These are phyloP conservation scores for Hordeum pubiflorum DNA, from an alignment of 202 grass and related monocot species.

Conservation along the genomic window DNA sequence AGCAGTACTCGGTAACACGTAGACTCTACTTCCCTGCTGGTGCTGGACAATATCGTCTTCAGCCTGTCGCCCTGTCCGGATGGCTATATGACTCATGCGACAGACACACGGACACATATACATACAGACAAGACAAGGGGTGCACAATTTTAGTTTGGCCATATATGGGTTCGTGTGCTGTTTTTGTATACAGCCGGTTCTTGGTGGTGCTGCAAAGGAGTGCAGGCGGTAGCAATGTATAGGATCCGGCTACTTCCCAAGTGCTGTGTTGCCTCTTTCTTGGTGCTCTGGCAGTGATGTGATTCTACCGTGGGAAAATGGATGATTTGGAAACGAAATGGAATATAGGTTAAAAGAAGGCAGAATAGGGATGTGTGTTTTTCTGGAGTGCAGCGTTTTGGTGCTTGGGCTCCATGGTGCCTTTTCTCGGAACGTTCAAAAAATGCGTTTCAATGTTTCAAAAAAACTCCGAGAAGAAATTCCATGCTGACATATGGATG, in stretches of 20 bases:
- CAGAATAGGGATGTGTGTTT: background rate
- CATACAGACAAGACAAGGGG: background rate
- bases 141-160: background rate
- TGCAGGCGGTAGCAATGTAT: background rate
- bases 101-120: background rate
- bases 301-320: background rate
- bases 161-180: background rate
- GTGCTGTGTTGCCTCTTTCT: background rate
- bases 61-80: slow-evolving; percentile 14
- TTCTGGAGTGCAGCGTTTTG: background rate
- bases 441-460: too few relatives aligned
- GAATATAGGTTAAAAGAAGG: background rate
- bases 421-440: too few relatives aligned
- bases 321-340: background rate
- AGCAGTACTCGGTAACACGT: background rate
- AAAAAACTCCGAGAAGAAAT: too few relatives aligned
- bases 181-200: background rate
- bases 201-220: background rate
- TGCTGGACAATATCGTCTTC: background rate
- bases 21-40: background rate
- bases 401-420: too few relatives aligned
- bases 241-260: background rate
- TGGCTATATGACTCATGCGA: background rate
- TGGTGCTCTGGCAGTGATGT: background rate
- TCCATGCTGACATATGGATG: too few relatives aligned